These are phyloP conservation scores for Emericellopsis atlantica DNA, from an alignment of 2,329 filamentous ascomycete species.

Conservation along the genomic window DNA sequence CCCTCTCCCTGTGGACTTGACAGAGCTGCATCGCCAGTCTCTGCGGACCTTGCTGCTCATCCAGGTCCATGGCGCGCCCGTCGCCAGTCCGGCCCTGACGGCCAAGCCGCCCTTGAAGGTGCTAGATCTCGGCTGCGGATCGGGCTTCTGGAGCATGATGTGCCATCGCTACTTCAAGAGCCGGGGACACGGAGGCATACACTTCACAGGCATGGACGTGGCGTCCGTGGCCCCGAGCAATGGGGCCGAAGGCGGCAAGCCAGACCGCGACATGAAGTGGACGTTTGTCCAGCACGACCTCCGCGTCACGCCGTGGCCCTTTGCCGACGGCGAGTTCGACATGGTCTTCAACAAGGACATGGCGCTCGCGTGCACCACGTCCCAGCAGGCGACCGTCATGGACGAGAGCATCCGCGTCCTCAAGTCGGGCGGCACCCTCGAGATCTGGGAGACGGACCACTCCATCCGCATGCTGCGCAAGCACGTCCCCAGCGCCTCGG, in stretches of 20 bases:
- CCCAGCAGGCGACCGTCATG: constrained; percentile 40
- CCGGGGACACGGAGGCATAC: constrained; percentile 54
- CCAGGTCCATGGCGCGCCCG: constrained; percentile 67
- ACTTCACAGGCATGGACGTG: constrained; percentile 75
- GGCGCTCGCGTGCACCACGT: constrained; percentile 50
- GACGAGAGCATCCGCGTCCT: constrained; percentile 70
- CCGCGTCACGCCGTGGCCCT: constrained; percentile 62
- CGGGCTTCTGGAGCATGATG: constrained; percentile 80
- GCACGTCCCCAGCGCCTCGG: constrained; percentile 46
- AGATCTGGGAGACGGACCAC: constrained; percentile 85
- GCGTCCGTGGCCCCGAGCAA: constrained; percentile 49
- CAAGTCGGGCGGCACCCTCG: constrained; percentile 64
- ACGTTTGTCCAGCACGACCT: constrained; percentile 81
- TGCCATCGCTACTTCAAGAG: constrained; percentile 69
- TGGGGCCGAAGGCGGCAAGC: constrained; percentile 28
- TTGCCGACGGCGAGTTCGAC: constrained; percentile 70
- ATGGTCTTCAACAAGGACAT: constrained; percentile 82
- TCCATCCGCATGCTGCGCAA: constrained; percentile 72
- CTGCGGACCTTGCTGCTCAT: constrained; percentile 72
- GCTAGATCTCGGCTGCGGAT: constrained; percentile 78
- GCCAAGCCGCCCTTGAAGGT: constrained; percentile 62
- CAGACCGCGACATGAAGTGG: constrained; percentile 70
- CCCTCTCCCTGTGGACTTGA: constrained; percentile 77
- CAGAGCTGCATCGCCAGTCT: constrained; percentile 78
- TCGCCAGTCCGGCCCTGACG: constrained; percentile 57